Evolutionary conservation across 768 basidiomycete genomes (phyloP).

Genomic region (Boletus edulis): DNA sequence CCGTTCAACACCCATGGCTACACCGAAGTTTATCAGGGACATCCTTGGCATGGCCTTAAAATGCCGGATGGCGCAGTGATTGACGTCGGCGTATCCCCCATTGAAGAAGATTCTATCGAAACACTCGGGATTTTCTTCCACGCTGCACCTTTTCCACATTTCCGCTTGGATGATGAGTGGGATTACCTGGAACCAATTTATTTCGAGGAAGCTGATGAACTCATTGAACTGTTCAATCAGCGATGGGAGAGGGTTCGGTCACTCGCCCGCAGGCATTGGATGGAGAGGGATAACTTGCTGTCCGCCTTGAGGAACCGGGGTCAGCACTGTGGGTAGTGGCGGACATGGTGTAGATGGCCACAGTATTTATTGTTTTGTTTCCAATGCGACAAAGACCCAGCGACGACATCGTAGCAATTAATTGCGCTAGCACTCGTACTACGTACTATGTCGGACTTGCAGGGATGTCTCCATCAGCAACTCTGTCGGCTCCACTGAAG

Average conservation of each 20-base stretch:
- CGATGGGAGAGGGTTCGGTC: neutral
- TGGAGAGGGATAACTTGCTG: neutral
- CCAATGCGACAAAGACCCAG: too few species aligned
- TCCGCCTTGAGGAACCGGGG: neutral
- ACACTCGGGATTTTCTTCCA: neutral
- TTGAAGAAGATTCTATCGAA: neutral
- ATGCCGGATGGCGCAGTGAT: neutral
- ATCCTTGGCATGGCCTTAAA: neutral
- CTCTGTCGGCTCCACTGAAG: too few species aligned
- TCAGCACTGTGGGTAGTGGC: too few species aligned
- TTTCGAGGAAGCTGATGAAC: neutral
- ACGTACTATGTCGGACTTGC: too few species aligned
- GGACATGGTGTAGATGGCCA: too few species aligned
- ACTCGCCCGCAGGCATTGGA: neutral
- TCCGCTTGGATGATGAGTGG: neutral
- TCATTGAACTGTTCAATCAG: neutral
- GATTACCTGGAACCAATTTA: fast-evolving
- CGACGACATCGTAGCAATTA: too few species aligned
- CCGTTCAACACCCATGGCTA: neutral
- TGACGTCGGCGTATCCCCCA: neutral
- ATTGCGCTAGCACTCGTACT: too few species aligned
- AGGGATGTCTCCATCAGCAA: too few species aligned
- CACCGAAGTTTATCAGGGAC: neutral
- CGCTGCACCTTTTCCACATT: neutral
- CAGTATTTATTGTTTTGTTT: too few species aligned